Evolutionary conservation across 208 protist genomes (phyloP).

Genomic region (Trypanosoma cruzi): DNA sequence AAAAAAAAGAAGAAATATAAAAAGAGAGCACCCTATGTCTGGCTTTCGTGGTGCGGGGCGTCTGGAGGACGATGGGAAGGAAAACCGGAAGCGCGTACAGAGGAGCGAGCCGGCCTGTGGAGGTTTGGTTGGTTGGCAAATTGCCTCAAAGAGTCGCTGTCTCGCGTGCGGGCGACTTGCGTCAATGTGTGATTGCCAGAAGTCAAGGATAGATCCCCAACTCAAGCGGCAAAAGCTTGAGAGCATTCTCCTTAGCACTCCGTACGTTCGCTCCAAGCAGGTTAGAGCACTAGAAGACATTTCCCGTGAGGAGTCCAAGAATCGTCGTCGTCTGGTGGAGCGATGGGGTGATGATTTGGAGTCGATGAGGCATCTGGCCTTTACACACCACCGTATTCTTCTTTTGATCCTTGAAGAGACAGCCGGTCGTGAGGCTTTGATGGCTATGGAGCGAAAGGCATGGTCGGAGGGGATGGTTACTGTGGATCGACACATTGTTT

Average conservation of each 20-base stretch:
- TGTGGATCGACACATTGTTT: constrained; percentile 33
- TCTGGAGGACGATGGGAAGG: constrained; percentile 7
- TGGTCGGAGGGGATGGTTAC: constrained; percentile 17
- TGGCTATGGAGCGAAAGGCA: constrained; percentile 28
- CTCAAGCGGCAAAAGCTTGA: constrained; percentile 58
- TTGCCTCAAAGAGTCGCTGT: constrained; percentile 71
- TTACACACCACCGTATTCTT: constrained; percentile 32
- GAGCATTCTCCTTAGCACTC: constrained; percentile 67
- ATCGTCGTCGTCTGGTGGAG: constrained; percentile 43
- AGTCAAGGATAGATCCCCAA: constrained; percentile 44
- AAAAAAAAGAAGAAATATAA: background rate
- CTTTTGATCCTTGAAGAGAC: constrained; percentile 26
- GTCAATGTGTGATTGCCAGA: constrained; percentile 41
- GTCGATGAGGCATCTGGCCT: constrained; percentile 21
- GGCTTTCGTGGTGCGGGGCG: background rate
- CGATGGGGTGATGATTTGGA: constrained; percentile 33
- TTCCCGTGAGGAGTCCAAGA: constrained; percentile 48
- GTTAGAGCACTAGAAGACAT: constrained; percentile 50
- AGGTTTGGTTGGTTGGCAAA: constrained; percentile 51
- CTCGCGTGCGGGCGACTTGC: constrained; percentile 58
- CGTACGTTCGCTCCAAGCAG: constrained; percentile 74
- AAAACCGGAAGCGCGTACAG: constrained; percentile 25
- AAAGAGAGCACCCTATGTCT: constrained; percentile 10
- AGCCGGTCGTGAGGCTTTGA: constrained; percentile 28
- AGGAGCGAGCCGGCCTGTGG: constrained; percentile 23